phyloP scores from a whole-genome alignment of 192 early-diverging fungal genomes.

The Lobosporangium transversale region DNA sequence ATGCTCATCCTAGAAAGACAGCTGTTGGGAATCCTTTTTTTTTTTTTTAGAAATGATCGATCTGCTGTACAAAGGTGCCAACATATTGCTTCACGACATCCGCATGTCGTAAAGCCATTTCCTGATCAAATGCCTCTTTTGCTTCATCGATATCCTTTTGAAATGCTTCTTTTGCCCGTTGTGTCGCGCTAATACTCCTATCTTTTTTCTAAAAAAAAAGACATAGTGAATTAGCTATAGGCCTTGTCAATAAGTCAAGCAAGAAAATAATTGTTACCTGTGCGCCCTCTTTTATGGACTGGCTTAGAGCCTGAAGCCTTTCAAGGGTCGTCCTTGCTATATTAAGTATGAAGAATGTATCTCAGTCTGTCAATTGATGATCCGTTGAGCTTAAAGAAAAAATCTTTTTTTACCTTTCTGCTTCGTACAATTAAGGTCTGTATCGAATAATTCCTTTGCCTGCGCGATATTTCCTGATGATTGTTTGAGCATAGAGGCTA shows the following conservation, averaged over 20 bases:
- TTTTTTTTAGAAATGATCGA: constrained; percentile 28
- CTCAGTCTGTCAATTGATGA: not conserved
- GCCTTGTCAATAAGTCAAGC: too few relatives aligned
- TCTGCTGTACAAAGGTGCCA: constrained; percentile 33
- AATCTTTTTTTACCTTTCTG: constrained; percentile 10
- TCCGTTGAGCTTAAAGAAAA: not conserved
- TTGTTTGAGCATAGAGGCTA: not conserved
- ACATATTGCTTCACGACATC: constrained; percentile 50
- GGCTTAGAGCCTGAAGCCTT: constrained; percentile 20
- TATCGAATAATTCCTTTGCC: constrained; percentile 6
- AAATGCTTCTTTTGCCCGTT: constrained; percentile 28
- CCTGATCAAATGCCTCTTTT: constrained; percentile 47
- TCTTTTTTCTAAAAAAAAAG: not conserved
- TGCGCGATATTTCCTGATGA: not conserved
- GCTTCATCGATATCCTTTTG: constrained; percentile 38
- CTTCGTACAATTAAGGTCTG: not conserved
- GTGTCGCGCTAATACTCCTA: constrained; percentile 13
- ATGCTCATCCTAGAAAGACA: too few relatives aligned
- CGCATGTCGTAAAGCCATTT: constrained; percentile 46
- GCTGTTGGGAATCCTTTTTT: too few relatives aligned
- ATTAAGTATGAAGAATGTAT: not conserved
- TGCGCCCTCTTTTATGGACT: constrained; percentile 2
- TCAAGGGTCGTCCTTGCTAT: constrained; percentile 12
- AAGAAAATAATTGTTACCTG: too few relatives aligned
- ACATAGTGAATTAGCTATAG: too few relatives aligned